phyloP scores from a whole-genome alignment of 768 basidiomycete genomes.

The Tricholomella constricta region DNA sequence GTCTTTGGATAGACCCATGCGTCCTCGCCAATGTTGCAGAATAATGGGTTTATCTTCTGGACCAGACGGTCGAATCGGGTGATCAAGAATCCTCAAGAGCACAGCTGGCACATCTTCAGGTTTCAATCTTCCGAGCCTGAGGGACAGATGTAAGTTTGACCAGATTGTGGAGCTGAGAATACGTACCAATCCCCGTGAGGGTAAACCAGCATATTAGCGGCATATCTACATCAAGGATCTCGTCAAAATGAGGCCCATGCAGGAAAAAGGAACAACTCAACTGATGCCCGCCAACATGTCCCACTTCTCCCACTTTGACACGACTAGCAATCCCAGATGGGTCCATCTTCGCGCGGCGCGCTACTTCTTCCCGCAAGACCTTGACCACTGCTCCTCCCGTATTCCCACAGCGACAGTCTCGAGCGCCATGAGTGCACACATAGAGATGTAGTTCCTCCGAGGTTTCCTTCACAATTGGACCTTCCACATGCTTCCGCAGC shows the following conservation, averaged over 20 bases:
- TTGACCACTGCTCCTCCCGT: constrained; percentile 58
- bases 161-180: neutral
- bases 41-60: constrained; percentile 34
- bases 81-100: constrained; percentile 44
- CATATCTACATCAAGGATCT: constrained; percentile 44
- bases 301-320: constrained; percentile 62
- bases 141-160: neutral
- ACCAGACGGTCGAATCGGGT: constrained; percentile 29
- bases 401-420: constrained; percentile 81
- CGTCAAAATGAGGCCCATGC: constrained; percentile 1
- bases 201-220: constrained; percentile 68
- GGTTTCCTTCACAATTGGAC: constrained; percentile 11
- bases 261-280: constrained; percentile 13
- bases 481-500: constrained; percentile 34
- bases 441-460: constrained; percentile 48
- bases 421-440: constrained; percentile 77
- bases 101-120: constrained; percentile 58
- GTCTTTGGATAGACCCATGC: constrained; percentile 65
- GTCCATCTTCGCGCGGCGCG: constrained; percentile 32
- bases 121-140: constrained; percentile 65
- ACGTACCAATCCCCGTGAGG: constrained; percentile 75
- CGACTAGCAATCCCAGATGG: constrained; percentile 24
- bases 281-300: constrained; percentile 87
- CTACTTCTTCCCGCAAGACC: constrained; percentile 56
- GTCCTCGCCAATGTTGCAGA: constrained; percentile 65